Percentiles rank a stretch among this genome's conserved stretches.
phyloP scores from a whole-genome alignment of 805 yeast species.

The Ogataea minuta region DNA sequence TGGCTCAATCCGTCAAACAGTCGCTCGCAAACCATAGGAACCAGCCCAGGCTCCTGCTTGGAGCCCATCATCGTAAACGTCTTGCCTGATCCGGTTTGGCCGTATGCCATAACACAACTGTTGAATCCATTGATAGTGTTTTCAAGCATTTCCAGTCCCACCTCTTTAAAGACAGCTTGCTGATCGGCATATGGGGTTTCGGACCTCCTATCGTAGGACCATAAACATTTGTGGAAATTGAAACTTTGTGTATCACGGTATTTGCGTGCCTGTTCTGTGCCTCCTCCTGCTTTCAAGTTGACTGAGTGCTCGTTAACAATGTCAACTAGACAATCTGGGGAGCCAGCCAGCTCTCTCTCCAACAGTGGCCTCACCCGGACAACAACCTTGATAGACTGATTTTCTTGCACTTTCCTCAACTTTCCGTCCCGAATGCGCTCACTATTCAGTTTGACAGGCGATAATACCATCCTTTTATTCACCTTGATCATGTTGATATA shows the following conservation, averaged over 20 bases:
- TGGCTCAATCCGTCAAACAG: slow-evolving; percentile 44
- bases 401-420: neutral
- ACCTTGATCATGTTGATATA: slow-evolving; percentile 17
- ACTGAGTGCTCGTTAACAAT: slow-evolving; percentile 23
- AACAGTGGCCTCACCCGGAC: slow-evolving; percentile 52
- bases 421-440: neutral
- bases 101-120: slow-evolving; percentile 49
- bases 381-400: slow-evolving; percentile 26
- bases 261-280: slow-evolving; percentile 15
- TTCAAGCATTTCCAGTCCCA: slow-evolving; percentile 59
- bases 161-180: slow-evolving; percentile 44
- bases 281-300: slow-evolving; percentile 7
- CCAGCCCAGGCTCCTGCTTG: slow-evolving; percentile 53
- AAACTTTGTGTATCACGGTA: slow-evolving; percentile 36
- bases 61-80: slow-evolving; percentile 75
- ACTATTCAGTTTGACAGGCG: slow-evolving; percentile 3
- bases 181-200: slow-evolving; percentile 44
- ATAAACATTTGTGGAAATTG: slow-evolving; percentile 50
- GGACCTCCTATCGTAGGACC: slow-evolving; percentile 42
- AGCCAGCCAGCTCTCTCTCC: slow-evolving; percentile 25
- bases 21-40: slow-evolving; percentile 57
- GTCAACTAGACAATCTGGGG: slow-evolving; percentile 25
- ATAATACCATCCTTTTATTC: slow-evolving; percentile 11
- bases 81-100: slow-evolving; percentile 84
- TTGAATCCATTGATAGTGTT: slow-evolving; percentile 62